A percentile compares a stretch with the other conserved stretches of the same genome.
Conservation (phyloP, 306 rosid genomes). For the Betula pendula region DNA sequence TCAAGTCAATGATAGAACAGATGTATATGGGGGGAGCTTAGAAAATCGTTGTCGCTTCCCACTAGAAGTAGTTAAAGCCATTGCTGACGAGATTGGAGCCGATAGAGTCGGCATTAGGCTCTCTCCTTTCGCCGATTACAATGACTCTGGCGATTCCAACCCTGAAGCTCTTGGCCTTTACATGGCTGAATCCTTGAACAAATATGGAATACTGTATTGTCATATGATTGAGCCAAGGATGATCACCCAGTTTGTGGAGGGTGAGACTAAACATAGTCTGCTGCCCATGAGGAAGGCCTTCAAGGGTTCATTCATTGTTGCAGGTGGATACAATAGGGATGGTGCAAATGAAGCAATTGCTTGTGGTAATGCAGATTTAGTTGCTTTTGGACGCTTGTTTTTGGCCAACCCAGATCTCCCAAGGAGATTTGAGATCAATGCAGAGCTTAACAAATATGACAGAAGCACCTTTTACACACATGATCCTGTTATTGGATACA, state of each 20-base stretch:
- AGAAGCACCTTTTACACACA: slow-evolving; percentile 41
- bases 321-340: slow-evolving; percentile 48
- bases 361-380: slow-evolving; percentile 33
- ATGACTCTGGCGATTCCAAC: slow-evolving; percentile 59
- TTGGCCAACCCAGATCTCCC: slow-evolving; percentile 67
- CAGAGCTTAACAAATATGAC: slow-evolving; percentile 40
- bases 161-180: slow-evolving; percentile 57
- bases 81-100: slow-evolving; percentile 53
- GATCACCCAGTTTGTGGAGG: slow-evolving; percentile 26
- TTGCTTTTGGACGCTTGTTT: slow-evolving; percentile 56
- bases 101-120: slow-evolving; percentile 69
- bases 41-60: slow-evolving; percentile 73
- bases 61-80: slow-evolving; percentile 45
- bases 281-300: slow-evolving; percentile 52
- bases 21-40: slow-evolving; percentile 40
- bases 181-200: slow-evolving; percentile 43
- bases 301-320: slow-evolving; percentile 55
- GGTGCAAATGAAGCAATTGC: slow-evolving; percentile 50
- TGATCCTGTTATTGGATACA: slow-evolving; percentile 56
- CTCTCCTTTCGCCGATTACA: slow-evolving; percentile 61
- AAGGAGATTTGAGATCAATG: slow-evolving; percentile 43
- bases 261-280: slow-evolving; percentile 29
- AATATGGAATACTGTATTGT: slow-evolving; percentile 51
- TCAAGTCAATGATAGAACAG: slow-evolving; percentile 44
- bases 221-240: slow-evolving; percentile 70